These are phyloP conservation scores for Ophiostoma angusticollis DNA, from an alignment of 2,329 filamentous ascomycete species.

Conservation along the genomic window DNA sequence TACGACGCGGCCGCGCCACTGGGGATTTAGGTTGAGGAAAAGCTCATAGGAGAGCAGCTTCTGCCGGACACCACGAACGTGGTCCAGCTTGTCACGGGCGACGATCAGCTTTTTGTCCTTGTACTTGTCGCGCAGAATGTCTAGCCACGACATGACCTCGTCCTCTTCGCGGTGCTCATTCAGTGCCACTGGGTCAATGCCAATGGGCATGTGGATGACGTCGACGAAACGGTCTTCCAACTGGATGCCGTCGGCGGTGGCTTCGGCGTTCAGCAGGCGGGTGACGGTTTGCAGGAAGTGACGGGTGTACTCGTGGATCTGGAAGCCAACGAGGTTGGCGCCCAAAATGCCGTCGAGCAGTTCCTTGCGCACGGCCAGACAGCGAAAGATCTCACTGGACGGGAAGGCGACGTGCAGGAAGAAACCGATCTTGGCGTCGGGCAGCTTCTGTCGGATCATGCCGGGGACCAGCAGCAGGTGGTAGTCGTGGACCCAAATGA, in stretches of 20 bases:
- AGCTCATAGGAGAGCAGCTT: constrained; percentile 87
- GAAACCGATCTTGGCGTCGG: constrained; percentile 90
- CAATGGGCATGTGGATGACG: constrained; percentile 73
- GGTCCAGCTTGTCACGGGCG: constrained; percentile 85
- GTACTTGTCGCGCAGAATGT: constrained; percentile 71
- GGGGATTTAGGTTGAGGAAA: constrained; percentile 85
- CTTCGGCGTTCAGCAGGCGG: constrained; percentile 78
- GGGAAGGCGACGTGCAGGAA: constrained; percentile 93
- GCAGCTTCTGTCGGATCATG: constrained; percentile 81
- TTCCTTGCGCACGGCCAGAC: constrained; percentile 73
- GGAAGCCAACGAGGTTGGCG: constrained; percentile 84
- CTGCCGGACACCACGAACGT: constrained; percentile 81
- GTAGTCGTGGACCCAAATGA: constrained; percentile 94
- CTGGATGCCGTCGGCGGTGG: constrained; percentile 75
- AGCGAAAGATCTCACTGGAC: constrained; percentile 91
- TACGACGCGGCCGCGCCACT: constrained; percentile 79
- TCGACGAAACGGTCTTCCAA: constrained; percentile 90
- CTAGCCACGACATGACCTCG: constrained; percentile 67
- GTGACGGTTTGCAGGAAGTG: constrained; percentile 96
- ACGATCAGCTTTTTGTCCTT: constrained; percentile 83
- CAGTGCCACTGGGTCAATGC: constrained; percentile 73
- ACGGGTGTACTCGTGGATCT: constrained; percentile 82
- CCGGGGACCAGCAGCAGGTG: constrained; percentile 78
- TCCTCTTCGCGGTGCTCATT: constrained; percentile 55
- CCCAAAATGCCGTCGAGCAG: constrained; percentile 86